phyloP scores from a whole-genome alignment of 2,329 filamentous ascomycete species.

The Lachnellula cervina region DNA sequence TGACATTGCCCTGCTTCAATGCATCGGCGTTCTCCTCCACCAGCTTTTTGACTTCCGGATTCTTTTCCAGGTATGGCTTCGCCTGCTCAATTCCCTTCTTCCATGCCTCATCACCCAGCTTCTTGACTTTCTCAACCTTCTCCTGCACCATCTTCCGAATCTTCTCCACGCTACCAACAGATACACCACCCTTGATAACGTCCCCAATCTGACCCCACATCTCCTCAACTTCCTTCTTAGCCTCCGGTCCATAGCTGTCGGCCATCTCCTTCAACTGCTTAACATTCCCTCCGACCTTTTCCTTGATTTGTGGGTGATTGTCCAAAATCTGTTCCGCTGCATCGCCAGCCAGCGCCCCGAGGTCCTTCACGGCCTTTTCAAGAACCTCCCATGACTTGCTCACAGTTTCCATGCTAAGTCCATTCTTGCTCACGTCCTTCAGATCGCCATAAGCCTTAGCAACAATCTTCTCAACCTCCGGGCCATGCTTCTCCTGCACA shows the following conservation, averaged over 20 bases:
- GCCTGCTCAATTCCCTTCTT: slow-evolving; percentile 65
- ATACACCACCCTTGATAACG: slow-evolving; percentile 58
- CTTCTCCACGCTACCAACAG: slow-evolving; percentile 46
- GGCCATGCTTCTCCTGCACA: slow-evolving; percentile 60
- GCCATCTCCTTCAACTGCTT: slow-evolving; percentile 66
- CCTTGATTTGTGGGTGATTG: slow-evolving; percentile 68
- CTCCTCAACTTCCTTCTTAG: slow-evolving; percentile 69
- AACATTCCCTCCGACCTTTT: slow-evolving; percentile 64
- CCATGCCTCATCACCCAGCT: slow-evolving; percentile 68
- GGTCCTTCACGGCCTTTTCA: slow-evolving; percentile 53
- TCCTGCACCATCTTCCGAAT: slow-evolving; percentile 62
- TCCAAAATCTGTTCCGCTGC: slow-evolving; percentile 61
- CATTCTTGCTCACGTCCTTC: slow-evolving; percentile 53
- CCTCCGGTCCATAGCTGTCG: slow-evolving; percentile 67
- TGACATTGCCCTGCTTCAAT: slow-evolving; percentile 62
- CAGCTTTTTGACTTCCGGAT: slow-evolving; percentile 67
- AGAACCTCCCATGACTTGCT: slow-evolving; percentile 58
- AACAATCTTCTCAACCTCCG: slow-evolving; percentile 66
- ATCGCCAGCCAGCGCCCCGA: slow-evolving; percentile 59
- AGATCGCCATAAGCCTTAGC: slow-evolving; percentile 63
- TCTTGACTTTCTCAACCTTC: slow-evolving; percentile 61
- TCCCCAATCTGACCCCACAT: slow-evolving; percentile 64
- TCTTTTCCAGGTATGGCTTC: slow-evolving; percentile 70
- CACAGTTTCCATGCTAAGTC: slow-evolving; percentile 58
- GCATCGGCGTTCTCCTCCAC: slow-evolving; percentile 65